Evolutionary conservation across 192 early-diverging fungal genomes (phyloP).

Genomic region (Dissophora ornata): DNA sequence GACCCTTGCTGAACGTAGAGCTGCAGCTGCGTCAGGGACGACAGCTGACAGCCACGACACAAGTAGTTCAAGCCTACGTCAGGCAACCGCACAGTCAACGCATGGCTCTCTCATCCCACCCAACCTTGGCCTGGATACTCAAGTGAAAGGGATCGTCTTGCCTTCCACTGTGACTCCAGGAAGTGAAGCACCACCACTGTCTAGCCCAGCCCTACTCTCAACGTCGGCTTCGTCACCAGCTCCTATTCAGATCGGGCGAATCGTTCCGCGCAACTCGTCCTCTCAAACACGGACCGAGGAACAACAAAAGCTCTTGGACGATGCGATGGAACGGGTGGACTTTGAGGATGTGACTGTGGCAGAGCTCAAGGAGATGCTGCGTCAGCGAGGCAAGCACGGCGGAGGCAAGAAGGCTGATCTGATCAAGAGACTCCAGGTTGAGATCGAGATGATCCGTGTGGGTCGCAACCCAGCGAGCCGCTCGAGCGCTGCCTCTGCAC

Average conservation of each 20-base stretch:
- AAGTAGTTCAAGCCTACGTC: no score
- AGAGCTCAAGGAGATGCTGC: slow-evolving; percentile 79
- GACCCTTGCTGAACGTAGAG: slow-evolving; percentile 46
- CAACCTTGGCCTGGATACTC: slow-evolving; percentile 38
- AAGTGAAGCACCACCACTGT: slow-evolving; percentile 9
- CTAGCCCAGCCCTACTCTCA: slow-evolving; percentile 36
- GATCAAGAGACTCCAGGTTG: slow-evolving; percentile 73
- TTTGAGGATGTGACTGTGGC: slow-evolving; percentile 82
- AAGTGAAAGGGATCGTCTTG: slow-evolving; percentile 20
- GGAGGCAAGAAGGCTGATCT: slow-evolving; percentile 79
- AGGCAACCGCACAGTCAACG: neutral
- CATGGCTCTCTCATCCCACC: slow-evolving; percentile 32
- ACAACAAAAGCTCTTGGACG: slow-evolving; percentile 67
- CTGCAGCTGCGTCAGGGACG: slow-evolving; percentile 11
- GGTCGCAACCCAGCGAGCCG: slow-evolving; percentile 39
- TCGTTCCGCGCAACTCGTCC: slow-evolving; percentile 40
- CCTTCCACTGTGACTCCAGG: slow-evolving; percentile 36
- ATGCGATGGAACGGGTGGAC: slow-evolving; percentile 69
- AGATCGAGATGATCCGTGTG: slow-evolving; percentile 62
- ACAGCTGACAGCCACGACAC: slow-evolving; percentile 1
- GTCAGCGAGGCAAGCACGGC: slow-evolving; percentile 72
- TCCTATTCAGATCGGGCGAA: slow-evolving; percentile 45
- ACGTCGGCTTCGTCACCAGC: slow-evolving; percentile 38
- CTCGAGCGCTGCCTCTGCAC: slow-evolving; percentile 1
- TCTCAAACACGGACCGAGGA: slow-evolving; percentile 55